phyloP scores from a whole-genome alignment of 148 eudicot genomes.

The Cornus suecica region DNA sequence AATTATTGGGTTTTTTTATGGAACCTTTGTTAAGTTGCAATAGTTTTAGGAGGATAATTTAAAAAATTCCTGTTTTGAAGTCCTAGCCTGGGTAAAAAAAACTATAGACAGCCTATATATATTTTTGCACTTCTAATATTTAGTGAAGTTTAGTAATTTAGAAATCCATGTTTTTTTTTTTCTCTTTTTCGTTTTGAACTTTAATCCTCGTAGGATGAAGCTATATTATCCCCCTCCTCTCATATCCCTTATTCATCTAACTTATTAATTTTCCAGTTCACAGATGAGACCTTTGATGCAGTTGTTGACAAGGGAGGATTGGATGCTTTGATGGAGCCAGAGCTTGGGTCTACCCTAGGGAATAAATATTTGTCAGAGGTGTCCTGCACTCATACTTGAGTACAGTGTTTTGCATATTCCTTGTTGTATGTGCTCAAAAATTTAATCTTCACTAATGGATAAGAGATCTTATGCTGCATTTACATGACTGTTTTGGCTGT shows the following conservation, averaged over 20 bases:
- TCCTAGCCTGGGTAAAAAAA: no score
- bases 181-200: no score
- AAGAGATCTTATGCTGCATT: constrained; percentile 12
- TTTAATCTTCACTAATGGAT: constrained; percentile 11
- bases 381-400: constrained; percentile 22
- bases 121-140: no score
- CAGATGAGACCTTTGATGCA: constrained; percentile 57
- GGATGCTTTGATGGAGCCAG: constrained; percentile 98
- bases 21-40: no score
- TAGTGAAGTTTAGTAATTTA: no score
- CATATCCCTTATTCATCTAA: constrained; percentile 6
- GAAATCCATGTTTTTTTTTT: no score
- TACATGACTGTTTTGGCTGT: constrained; percentile 14
- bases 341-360: constrained; percentile 71
- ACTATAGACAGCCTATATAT: no score
- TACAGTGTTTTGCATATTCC: constrained; percentile 13
- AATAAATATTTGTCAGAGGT: constrained; percentile 87
- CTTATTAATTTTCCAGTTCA: constrained; percentile 51
- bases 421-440: constrained; percentile 24
- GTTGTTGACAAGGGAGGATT: constrained; percentile 91
- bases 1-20: no score
- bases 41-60: no score
- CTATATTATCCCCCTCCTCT: background rate
- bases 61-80: no score
- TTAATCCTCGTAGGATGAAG: no score